Evolutionary conservation across 2,329 filamentous ascomycete species (phyloP), one percentile per base, ranked within the genome.

Genomic region (Aureobasidium musti): DNA sequence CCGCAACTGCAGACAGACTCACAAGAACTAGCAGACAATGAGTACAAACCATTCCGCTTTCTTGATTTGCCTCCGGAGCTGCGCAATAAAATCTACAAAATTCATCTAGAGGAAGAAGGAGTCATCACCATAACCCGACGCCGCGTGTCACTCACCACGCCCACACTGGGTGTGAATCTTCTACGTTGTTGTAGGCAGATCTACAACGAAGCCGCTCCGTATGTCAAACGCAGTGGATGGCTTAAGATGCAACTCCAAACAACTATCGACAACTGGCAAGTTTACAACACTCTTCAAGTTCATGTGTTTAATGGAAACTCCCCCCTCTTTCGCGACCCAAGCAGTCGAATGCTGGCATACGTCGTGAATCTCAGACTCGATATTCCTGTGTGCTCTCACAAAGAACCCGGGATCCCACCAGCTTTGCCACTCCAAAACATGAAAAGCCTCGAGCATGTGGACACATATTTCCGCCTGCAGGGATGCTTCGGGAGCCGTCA

Each of bases 1-100:
- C 43, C 5, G 43, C 43, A n/a, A 23, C 10, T 45, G 43, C 19
- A 30, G 19, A 45, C n/a, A n/a, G 17, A 45, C 5, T 23, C 19
- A 5, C 6, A n/a, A 45, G n/a, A 7, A 17, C 13, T 14, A 14
- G 17, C 17, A 11, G 17, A 5, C 37, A 13, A 39, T 14, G 37
- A 39, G 52, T 5, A 30, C 5, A 30, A 5, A 30, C 30, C 30
- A 30, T 30, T 30, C 8, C 30, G 30, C 30, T 30, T 30, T 30
- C 30, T 30, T 30, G 30, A 35, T 19, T 26, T 56, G 21, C 52
- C 52, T 56, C 52, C 52, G 21, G 52, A 56, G 35, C 28, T 56
- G 17, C 52, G 52, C 19, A 56, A 56, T 30, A 35, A n/a, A 11
- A 37, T 56, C 19, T 56, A 56, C 14, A 14, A 37, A n/a, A 28